Conservation (phyloP, 495 filamentous ascomycete genomes). For the Neurospora discreta region DNA sequence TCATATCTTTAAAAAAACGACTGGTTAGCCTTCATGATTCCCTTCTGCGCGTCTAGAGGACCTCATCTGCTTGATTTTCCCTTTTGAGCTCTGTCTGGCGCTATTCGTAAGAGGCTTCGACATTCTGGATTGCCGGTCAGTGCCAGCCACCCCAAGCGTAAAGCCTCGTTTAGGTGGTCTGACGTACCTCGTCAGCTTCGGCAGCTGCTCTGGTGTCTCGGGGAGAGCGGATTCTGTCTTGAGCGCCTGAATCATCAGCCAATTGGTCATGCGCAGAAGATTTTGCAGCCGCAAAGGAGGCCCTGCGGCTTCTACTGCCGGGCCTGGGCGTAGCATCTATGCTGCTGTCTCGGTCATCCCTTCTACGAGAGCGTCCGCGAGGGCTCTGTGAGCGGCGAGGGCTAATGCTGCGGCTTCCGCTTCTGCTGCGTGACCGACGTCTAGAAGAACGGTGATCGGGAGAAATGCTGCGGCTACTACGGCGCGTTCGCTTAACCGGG, state of each 20-base stretch:
- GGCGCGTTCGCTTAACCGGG: slow-evolving; percentile 30
- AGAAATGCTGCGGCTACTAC: slow-evolving; percentile 32
- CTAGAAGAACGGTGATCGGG: slow-evolving; percentile 12
- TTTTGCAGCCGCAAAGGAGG: slow-evolving; percentile 40
- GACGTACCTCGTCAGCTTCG: slow-evolving; percentile 29
- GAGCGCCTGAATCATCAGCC: slow-evolving; percentile 55
- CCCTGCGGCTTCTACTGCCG: slow-evolving; percentile 23
- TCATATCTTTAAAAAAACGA: slow-evolving; percentile 17
- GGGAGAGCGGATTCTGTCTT: slow-evolving; percentile 36
- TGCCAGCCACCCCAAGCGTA: not conserved
- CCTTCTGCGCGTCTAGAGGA: slow-evolving; percentile 35
- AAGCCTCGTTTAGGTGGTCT: slow-evolving; percentile 9
- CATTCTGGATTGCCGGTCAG: not conserved
- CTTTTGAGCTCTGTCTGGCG: slow-evolving; percentile 54
- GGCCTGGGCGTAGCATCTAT: slow-evolving; percentile 11
- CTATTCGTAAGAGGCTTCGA: slow-evolving; percentile 41
- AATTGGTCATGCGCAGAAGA: slow-evolving; percentile 38
- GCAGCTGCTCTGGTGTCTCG: slow-evolving; percentile 19
- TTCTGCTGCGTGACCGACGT: slow-evolving; percentile 29
- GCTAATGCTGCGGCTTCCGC: slow-evolving; percentile 30
- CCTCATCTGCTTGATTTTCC: slow-evolving; percentile 57
- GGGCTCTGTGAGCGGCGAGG: slow-evolving; percentile 9
- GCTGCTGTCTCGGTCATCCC: not conserved
- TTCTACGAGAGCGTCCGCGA: not conserved
- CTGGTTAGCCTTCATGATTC: slow-evolving; percentile 37